Base-by-base conservation (phyloP, 2,329 filamentous ascomycete genomes). In the Colletotrichum sp. region DNA sequence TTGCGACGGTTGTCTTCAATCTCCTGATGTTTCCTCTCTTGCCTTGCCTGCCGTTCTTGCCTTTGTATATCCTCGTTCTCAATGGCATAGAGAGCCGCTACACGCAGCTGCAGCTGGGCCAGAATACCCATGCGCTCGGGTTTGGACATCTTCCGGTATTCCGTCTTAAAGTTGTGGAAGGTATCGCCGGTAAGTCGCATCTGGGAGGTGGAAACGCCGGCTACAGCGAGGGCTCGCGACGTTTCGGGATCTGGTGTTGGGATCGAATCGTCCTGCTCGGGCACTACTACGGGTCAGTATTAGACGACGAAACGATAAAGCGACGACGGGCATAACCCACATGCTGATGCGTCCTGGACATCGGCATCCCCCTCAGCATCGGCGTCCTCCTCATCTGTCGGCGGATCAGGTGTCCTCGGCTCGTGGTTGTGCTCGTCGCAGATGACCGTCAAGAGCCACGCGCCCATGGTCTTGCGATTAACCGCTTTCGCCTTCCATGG, bases 401-500 rank as follows among this genome's bases (percentile, higher is more conserved):
- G 84, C 30, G 85, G 85, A 71, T 88, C 86, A 32, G 86, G 86
- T 10, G 86, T 87, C 21, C 86, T 84, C 2, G 86, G 84, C 76
- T 87, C 85, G 76, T 88, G 86, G 75, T 88, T 88, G 78, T 88
- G 86, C 77, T 86, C 82, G 73, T 87, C 83, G 78, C 86, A 88
- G 59, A 83, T 83, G 52, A 88, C 82, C 4, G 86, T 88, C 78
- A 88, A 77, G n/a, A 87, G 84, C 86, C 86, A 88, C 49, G 85
- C 86, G 6, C 86, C 85, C 72, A 86, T 81, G 13, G 83, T 82
- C 80, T 87, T 88, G 10, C 86, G 84, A 68, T 87, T 82, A 9
- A 87, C 86, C 1, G 86, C 86, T 76, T 87, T 88, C 34, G 86
- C 86, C 76, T 86, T 87, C 86, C 86, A 88, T 6, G 86, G 86